Percentiles rank a stretch among this genome's conserved stretches.
phyloP scores from a whole-genome alignment of 1,284 basidiomycete genomes.

The Ceratobasidium sp. region DNA sequence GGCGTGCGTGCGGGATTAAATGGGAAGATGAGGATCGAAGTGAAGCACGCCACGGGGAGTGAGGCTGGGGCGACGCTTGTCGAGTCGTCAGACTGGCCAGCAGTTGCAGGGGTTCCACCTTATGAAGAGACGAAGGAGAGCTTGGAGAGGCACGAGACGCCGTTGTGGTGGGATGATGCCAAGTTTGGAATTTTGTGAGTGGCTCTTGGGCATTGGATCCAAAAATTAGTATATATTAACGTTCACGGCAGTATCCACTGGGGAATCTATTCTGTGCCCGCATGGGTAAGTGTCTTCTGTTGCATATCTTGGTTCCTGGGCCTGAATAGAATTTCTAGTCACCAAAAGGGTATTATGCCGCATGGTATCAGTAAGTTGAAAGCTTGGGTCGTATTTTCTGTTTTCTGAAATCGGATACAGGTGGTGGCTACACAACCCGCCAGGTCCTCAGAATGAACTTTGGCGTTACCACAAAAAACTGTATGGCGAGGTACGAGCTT shows the following conservation, averaged over 20 bases:
- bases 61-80: background rate
- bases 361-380: conserved; percentile 69
- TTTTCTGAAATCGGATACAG: background rate
- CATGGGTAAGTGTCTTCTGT: conserved; percentile 47
- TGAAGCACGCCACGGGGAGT: conserved; percentile 6
- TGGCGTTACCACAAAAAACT: conserved; percentile 67
- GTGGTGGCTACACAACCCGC: conserved; percentile 37
- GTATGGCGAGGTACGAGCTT: conserved; percentile 61
- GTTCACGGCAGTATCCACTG: conserved; percentile 65
- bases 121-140: conserved; percentile 56
- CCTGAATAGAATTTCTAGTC: conserved; percentile 38
- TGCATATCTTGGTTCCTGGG: conserved; percentile 45
- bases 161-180: conserved; percentile 65
- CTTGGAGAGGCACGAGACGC: conserved; percentile 65
- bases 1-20: conserved; percentile 3
- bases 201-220: too few relatives aligned
- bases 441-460: conserved; percentile 22
- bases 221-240: too few relatives aligned
- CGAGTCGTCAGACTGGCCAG: conserved; percentile 53
- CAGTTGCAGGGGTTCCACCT: conserved; percentile 49
- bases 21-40: conserved; percentile 11
- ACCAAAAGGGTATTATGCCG: conserved; percentile 61
- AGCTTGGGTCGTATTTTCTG: too few relatives aligned
- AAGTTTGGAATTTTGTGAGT: conserved; percentile 72
- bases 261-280: conserved; percentile 66